A percentile compares a stretch with the other conserved stretches of the same genome.
Conservation (phyloP, 352 stramenopile genomes). For the Phytophthora lateralis region DNA sequence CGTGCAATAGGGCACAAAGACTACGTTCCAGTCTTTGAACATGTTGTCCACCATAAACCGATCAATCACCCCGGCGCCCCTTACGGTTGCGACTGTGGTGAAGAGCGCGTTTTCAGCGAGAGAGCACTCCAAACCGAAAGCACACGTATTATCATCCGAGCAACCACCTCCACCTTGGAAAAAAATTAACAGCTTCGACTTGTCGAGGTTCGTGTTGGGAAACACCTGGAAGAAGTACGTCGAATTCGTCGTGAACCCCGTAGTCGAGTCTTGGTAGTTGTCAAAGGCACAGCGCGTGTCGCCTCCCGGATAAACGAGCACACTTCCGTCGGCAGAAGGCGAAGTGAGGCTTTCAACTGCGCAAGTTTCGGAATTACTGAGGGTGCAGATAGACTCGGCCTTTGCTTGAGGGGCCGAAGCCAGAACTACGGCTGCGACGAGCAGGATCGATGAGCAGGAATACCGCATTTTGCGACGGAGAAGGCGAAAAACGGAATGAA, state of each 20-base stretch:
- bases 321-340: slow-evolving; percentile 29
- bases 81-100: slow-evolving; percentile 36
- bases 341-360: slow-evolving; percentile 31
- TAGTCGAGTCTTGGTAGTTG: slow-evolving; percentile 31
- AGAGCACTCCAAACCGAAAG: slow-evolving; percentile 55
- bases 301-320: slow-evolving; percentile 46
- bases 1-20: slow-evolving; percentile 70
- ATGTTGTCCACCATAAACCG: slow-evolving; percentile 46
- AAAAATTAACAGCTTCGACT: slow-evolving; percentile 63
- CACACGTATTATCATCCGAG: slow-evolving; percentile 56
- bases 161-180: slow-evolving; percentile 63
- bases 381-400: slow-evolving; percentile 25
- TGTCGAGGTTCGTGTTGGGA: slow-evolving; percentile 41
- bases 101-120: slow-evolving; percentile 40
- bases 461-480: background rate
- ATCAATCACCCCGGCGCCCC: slow-evolving; percentile 53
- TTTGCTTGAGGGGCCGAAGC: background rate
- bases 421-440: slow-evolving; percentile 11
- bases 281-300: slow-evolving; percentile 54
- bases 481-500: background rate
- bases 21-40: slow-evolving; percentile 71
- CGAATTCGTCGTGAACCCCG: slow-evolving; percentile 36
- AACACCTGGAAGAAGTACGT: slow-evolving; percentile 64
- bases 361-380: slow-evolving; percentile 30
- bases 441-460: slow-evolving; percentile 4